Evolutionary conservation across 2,329 filamentous ascomycete genomes (phyloP).

Genomic region (Huntiella abstrusa): DNA sequence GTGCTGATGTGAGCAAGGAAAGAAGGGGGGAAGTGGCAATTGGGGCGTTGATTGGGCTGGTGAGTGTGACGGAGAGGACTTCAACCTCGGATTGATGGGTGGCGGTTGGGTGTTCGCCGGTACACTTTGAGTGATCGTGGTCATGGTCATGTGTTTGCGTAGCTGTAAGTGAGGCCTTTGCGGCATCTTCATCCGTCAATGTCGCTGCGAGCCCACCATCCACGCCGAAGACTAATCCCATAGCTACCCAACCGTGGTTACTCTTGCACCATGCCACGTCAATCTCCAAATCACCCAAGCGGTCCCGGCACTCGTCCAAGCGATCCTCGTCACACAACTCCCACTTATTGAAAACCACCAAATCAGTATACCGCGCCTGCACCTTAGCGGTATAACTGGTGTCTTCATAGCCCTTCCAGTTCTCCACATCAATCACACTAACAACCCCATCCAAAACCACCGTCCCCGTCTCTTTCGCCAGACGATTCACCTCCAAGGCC

Average conservation of each 20-base stretch:
- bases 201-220: slow-evolving; percentile 57
- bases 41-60: slow-evolving; percentile 17
- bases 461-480: slow-evolving; percentile 46
- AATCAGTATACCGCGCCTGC: slow-evolving; percentile 75
- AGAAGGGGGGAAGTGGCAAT: slow-evolving; percentile 44
- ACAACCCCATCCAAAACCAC: slow-evolving; percentile 77
- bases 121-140: slow-evolving; percentile 20
- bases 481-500: slow-evolving; percentile 72
- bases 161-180: slow-evolving; percentile 13
- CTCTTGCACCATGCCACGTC: slow-evolving; percentile 74
- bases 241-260: slow-evolving; percentile 57
- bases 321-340: slow-evolving; percentile 54
- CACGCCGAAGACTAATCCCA: slow-evolving; percentile 67
- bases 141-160: slow-evolving; percentile 19
- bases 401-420: slow-evolving; percentile 85
- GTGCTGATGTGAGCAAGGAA: slow-evolving; percentile 48
- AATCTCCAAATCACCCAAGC: slow-evolving; percentile 62
- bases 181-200: slow-evolving; percentile 24
- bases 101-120: slow-evolving; percentile 26
- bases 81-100: slow-evolving; percentile 76
- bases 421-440: slow-evolving; percentile 83
- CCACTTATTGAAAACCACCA: slow-evolving; percentile 90
- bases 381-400: slow-evolving; percentile 75
- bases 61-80: slow-evolving; percentile 64
- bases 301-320: slow-evolving; percentile 61